Percentiles rank a stretch among this genome's conserved stretches.
These are phyloP conservation scores for Linaria vulgaris DNA, from an alignment of 257 asterid species.

Conservation along the genomic window DNA sequence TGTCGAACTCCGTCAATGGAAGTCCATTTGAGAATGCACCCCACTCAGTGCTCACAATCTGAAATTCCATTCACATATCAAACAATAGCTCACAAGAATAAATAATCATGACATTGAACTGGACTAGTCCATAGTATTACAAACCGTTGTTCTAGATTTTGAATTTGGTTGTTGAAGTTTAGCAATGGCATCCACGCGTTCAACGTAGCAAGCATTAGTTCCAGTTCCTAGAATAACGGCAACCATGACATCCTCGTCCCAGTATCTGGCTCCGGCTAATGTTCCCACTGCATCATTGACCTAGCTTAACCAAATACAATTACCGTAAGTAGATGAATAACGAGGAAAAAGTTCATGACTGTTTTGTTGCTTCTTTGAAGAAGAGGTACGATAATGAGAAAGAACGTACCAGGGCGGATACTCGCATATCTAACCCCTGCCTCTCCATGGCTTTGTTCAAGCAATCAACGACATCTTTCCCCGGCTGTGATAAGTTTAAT, in stretches of 20 bases:
- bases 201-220: conserved; percentile 77
- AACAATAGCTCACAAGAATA: neutral
- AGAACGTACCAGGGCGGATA: conserved; percentile 66
- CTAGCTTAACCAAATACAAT: conserved; percentile 44
- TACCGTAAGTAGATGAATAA: neutral
- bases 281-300: conserved; percentile 85
- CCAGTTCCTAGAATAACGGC: conserved; percentile 82
- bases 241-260: conserved; percentile 80
- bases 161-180: conserved; percentile 42
- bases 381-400: conserved; percentile 1
- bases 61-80: conserved; percentile 17
- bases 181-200: conserved; percentile 57
- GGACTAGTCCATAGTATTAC: conserved; percentile 11
- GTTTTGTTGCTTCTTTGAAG: neutral
- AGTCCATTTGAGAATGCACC: conserved; percentile 77
- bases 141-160: conserved; percentile 49
- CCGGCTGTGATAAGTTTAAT: conserved; percentile 48
- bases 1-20: conserved; percentile 69
- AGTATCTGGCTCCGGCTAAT: conserved; percentile 74
- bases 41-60: conserved; percentile 81
- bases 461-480: conserved; percentile 75
- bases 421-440: conserved; percentile 60
- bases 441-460: conserved; percentile 75
- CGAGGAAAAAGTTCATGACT: conserved; percentile 8
- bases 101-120: neutral